Evolutionary conservation across 805 yeast genomes (phyloP), one percentile per base, ranked within the genome.

Genomic region (Starmerella potacharoeniae): DNA sequence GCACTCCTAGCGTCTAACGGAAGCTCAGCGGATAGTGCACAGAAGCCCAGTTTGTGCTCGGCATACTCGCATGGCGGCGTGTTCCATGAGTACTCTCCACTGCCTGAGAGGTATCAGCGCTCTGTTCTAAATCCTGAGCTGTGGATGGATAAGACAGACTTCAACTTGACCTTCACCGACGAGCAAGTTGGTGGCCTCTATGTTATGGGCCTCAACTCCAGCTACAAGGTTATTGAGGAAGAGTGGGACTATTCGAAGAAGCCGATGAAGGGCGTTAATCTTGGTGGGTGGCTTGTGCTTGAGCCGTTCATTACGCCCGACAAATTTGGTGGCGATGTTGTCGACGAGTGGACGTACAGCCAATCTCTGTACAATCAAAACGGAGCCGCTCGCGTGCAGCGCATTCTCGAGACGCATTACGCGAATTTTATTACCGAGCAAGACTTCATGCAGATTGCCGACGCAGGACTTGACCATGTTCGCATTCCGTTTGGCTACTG

Each of bases 231-330:
- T 5, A 67, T 67, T 51, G 16, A 16, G 5, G 49, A 33, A 9
- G 49, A 33, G 11, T 35, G 49, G 40, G 57, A 61, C 42, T 69
- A 69, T 54, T 63, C 65, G 14, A 28, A 55, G 22, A 49, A 45
- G 34, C 70, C 71, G 0, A 69, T 78, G 43, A 67, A 77, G 43
- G 96, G 96, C 63, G 89, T 88, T 40, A 83, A 83, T 64, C 69
- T 88, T 28, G 95, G 95, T 56, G 95, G 95, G 43, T 87, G 96
- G 95, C 76, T 88, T 47, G 86, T 86, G 1, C 68, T 87, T 34
- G 96, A 88, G 69, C 87, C 95, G 1, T 87, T 76, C 68, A 86
- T 88, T 62, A 85, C 89, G 1, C 95, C 95, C 2, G 79, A 88
- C 0, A 68, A 84, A 48, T 87, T 89, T 65, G 54, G 52, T 11